Evolutionary conservation across 805 yeast species (phyloP), one percentile per base, ranked within the genome.

Genomic region (Spathaspora hagerdaliae): DNA sequence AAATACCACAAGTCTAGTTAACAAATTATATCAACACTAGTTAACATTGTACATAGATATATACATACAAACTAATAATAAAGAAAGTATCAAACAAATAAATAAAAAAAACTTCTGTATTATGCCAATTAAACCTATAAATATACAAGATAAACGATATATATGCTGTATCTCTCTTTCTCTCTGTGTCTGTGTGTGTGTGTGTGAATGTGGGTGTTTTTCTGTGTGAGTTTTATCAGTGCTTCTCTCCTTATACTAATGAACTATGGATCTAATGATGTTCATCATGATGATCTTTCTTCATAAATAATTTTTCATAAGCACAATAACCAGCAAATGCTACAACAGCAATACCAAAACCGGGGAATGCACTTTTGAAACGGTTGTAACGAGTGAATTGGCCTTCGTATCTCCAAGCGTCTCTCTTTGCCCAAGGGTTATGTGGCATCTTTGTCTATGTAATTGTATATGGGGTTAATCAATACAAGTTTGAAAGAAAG

Each of bases 381-480:
- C 94, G 74, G 66, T 83, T 81, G 41, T 69, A 67, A 55, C 88
- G 80, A 44, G 86, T 75, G 71, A 88, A 88, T 43, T 82, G 87
- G 48, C 94, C 95, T 58, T 81, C 83, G 67, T 82, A 85, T 75
- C 96, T 83, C 96, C 96, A 87, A 39, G 95, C 94, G 63, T 87
- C 96, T 76, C 95, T 83, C 55, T 69, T 71, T 46, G 70, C 75
- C 79, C 79, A 74, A 41, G 78, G 77, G 51, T 72, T 72, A 35
- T 46, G 50, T 43, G 50, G 47, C 47, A 46, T 43, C 19, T 38
- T 45, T 29, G 14, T 19, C 24, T 19, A 19, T 19, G 24, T 19
- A 19, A 19, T 19, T 19, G 5, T 19, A 19, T 19, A n/a, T n/a
- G n/a, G n/a, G 24, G 24, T 19, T 19, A n/a, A n/a, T n/a, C n/a